A percentile compares a stretch with the other conserved stretches of the same genome.
Evolutionary conservation across 2,329 filamentous ascomycete species (phyloP).

Genomic region (Cordyceps militaris): DNA sequence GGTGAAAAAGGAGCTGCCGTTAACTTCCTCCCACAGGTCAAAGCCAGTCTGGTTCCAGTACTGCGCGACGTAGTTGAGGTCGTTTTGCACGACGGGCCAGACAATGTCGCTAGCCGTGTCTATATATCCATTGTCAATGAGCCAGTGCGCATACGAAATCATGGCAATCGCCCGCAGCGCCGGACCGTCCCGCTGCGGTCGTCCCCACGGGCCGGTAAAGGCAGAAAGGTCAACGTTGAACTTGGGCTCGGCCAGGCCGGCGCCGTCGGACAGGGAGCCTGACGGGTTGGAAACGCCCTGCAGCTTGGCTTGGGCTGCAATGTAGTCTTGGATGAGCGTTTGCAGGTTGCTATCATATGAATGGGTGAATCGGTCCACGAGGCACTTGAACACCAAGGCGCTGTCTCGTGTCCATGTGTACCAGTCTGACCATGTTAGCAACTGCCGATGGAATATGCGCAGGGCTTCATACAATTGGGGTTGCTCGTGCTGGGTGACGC

Average conservation of each 20-base stretch:
- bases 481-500: conserved; percentile 47
- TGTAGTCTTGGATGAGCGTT: conserved; percentile 58
- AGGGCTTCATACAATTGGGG: conserved; percentile 45
- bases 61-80: conserved; percentile 66
- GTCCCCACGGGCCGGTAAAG: conserved; percentile 65
- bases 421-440: conserved; percentile 46
- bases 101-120: conserved; percentile 47
- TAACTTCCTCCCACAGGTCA: conserved; percentile 80
- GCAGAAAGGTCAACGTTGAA: conserved; percentile 57
- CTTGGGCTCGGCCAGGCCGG: conserved; percentile 64
- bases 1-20: conserved; percentile 74
- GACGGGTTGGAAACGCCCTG: conserved; percentile 65
- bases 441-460: too few relatives aligned
- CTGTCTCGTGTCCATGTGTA: conserved; percentile 76
- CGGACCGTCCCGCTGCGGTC: conserved; percentile 74
- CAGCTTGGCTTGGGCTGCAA: conserved; percentile 57
- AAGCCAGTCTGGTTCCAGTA: conserved; percentile 63
- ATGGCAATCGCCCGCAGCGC: conserved; percentile 68
- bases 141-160: conserved; percentile 65
- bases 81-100: conserved; percentile 71
- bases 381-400: conserved; percentile 60
- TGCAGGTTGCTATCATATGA: conserved; percentile 53
- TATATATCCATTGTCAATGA: conserved; percentile 59
- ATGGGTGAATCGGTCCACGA: conserved; percentile 59
- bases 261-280: conserved; percentile 45